Conservation (phyloP, 2,329 filamentous ascomycete species). For the Xylariaceae sp. region DNA sequence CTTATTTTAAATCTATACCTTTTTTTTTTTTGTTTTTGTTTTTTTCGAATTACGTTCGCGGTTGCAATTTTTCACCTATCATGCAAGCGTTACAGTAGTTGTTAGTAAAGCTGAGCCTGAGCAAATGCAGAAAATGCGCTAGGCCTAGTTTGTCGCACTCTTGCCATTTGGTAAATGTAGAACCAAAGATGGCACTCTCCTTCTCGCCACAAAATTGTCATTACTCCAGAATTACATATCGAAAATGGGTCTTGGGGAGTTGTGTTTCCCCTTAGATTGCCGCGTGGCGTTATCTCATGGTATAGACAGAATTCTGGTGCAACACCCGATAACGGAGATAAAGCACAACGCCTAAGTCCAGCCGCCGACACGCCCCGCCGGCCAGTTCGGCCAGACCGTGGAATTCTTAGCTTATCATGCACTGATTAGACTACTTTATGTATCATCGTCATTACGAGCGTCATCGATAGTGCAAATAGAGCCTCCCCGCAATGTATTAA, state of each 20-base stretch:
- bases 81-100: no score
- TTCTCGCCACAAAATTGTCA: neutral
- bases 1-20: no score
- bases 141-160: no score
- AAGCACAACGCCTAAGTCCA: slow-evolving; percentile 24
- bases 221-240: slow-evolving; percentile 11
- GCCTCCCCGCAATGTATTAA: no score
- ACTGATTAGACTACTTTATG: neutral
- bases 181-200: no score
- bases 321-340: slow-evolving; percentile 41
- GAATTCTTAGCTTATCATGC: neutral
- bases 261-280: neutral
- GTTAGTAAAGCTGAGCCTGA: no score
- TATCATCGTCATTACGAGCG: neutral
- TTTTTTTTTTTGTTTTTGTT: no score
- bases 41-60: no score
- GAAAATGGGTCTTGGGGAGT: neutral
- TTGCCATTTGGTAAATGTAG: no score
- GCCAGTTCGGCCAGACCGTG: neutral
- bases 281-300: slow-evolving; percentile 33
- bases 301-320: slow-evolving; percentile 14
- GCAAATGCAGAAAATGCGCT: no score
- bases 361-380: slow-evolving; percentile 16
- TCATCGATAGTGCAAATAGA: no score
- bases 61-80: no score